Conservation (phyloP, 495 filamentous ascomycete species). For the Coniosporium apollinis region DNA sequence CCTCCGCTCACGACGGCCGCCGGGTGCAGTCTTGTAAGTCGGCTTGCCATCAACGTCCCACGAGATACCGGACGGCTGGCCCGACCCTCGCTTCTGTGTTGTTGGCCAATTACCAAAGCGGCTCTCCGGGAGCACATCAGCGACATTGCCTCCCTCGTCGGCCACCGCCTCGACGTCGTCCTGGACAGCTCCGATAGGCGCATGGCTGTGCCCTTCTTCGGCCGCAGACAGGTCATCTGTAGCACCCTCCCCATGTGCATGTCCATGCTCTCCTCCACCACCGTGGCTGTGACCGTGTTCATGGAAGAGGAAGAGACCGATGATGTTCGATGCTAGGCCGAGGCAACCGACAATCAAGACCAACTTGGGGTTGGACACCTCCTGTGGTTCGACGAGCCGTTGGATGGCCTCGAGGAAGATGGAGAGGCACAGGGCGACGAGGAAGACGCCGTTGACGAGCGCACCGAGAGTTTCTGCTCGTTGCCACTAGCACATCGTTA, state of each 20-base stretch:
- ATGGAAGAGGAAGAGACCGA: constrained; percentile 80
- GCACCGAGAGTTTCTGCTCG: constrained; percentile 96
- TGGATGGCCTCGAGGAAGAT: constrained; percentile 91
- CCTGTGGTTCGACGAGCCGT: constrained; percentile 73
- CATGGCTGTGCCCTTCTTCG: constrained; percentile 31
- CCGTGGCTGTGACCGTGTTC: constrained; percentile 84
- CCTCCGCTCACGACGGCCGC: constrained; percentile 3
- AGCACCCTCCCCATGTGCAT: constrained; percentile 25
- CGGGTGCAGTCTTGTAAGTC: not conserved
- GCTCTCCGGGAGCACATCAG: constrained; percentile 29
- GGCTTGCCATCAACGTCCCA: too few species aligned
- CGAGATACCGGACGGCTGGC: too few species aligned
- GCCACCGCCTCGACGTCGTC: constrained; percentile 24
- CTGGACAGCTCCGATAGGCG: constrained; percentile 23
- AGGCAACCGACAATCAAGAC: constrained; percentile 47
- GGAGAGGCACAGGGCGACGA: constrained; percentile 85
- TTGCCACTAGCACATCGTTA: constrained; percentile 50
- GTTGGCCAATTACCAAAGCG: constrained; percentile 14
- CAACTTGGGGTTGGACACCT: constrained; percentile 64
- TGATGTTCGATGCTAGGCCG: constrained; percentile 75
- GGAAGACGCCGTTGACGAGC: constrained; percentile 88
- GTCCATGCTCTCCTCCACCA: constrained; percentile 33
- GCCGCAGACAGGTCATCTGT: constrained; percentile 19
- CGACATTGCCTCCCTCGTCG: constrained; percentile 30
- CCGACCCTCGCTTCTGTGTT: constrained; percentile 6